These are phyloP conservation scores for Penicillium bovifimosum DNA, from an alignment of 495 filamentous ascomycete genomes.

Conservation along the genomic window DNA sequence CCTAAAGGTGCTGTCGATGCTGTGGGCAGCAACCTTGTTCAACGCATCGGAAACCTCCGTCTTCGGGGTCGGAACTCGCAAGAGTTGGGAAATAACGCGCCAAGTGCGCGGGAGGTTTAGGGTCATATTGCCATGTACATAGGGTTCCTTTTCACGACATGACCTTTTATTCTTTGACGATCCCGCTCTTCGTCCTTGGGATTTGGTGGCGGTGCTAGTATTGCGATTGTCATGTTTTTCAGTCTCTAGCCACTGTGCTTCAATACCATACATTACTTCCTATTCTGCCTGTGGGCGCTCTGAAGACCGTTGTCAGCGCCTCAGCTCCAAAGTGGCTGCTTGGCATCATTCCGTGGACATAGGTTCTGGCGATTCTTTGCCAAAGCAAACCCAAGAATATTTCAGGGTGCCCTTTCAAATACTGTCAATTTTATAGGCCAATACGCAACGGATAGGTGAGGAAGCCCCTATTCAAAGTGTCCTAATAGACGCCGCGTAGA, in stretches of 20 bases:
- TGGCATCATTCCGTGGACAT: not conserved
- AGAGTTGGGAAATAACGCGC: conserved; percentile 27
- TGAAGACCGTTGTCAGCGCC: not conserved
- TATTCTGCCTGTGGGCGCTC: not conserved
- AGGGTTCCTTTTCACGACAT: conserved; percentile 8
- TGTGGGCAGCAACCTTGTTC: conserved; percentile 86
- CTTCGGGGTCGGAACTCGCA: conserved; percentile 40
- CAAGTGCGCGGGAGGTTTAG: conserved; percentile 39
- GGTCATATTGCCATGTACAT: conserved; percentile 14
- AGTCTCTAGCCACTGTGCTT: not conserved
- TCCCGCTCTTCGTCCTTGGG: not conserved
- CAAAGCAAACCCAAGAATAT: too few species aligned
- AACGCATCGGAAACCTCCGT: conserved; percentile 75
- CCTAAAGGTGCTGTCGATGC: conserved; percentile 93
- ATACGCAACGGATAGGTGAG: too few species aligned
- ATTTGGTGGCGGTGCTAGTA: conserved; percentile 10
- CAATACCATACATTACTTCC: not conserved
- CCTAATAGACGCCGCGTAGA: not conserved
- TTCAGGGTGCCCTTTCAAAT: too few species aligned
- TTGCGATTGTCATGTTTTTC: conserved; percentile 3
- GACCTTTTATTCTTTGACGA: conserved; percentile 6
- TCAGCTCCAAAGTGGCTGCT: not conserved
- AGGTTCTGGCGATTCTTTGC: too few species aligned
- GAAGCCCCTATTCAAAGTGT: too few species aligned
- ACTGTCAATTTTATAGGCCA: too few species aligned